Evolutionary conservation across 768 basidiomycete species (phyloP).

Genomic region (Lactarius vividus): DNA sequence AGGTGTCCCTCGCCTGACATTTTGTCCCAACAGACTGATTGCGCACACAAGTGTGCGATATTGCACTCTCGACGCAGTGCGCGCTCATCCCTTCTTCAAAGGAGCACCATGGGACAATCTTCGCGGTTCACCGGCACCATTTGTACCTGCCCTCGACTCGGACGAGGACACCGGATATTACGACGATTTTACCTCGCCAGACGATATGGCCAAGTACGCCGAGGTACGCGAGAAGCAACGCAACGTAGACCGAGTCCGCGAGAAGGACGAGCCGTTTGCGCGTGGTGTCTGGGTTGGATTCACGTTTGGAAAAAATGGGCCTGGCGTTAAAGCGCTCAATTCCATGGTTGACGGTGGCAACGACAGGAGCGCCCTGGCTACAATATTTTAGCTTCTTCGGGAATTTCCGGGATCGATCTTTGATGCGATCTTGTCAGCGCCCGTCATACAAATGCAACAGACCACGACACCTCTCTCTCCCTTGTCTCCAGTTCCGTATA

Average conservation of each 20-base stretch:
- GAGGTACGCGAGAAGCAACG: conserved; percentile 96
- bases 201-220: conserved; percentile 99
- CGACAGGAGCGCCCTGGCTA: conserved; percentile 36
- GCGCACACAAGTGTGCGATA: conserved; percentile 82
- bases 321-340: conserved; percentile 46
- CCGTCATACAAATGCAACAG: not conserved
- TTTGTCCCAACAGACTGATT: conserved; percentile 58
- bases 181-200: conserved; percentile 81
- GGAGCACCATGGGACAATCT: conserved; percentile 75
- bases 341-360: conserved; percentile 29
- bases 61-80: conserved; percentile 68
- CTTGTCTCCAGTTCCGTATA: not conserved
- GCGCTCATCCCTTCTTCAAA: conserved; percentile 79
- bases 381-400: conserved; percentile 34
- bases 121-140: conserved; percentile 75
- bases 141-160: conserved; percentile 91
- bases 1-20: not conserved
- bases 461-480: too few species aligned
- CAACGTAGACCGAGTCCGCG: conserved; percentile 89
- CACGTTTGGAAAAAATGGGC: conserved; percentile 87
- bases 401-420: not conserved
- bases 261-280: conserved; percentile 71
- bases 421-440: conserved; percentile 7
- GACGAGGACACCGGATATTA: conserved; percentile 96
- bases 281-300: conserved; percentile 91